Evolutionary conservation across 2,329 filamentous ascomycete genomes (phyloP).

Genomic region (Daldinia eschscholtzii): DNA sequence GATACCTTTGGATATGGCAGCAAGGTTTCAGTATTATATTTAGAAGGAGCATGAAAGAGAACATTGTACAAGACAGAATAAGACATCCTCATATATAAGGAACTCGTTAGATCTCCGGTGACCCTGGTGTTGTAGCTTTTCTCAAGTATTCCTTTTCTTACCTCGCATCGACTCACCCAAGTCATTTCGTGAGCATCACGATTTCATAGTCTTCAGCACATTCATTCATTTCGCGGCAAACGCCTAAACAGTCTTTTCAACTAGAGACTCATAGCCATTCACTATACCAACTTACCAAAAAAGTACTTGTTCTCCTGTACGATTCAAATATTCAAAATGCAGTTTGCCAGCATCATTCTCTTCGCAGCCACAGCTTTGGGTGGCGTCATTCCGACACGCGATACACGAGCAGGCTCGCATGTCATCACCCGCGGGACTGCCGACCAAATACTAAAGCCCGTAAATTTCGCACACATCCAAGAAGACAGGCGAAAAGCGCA

Average conservation of each 20-base stretch:
- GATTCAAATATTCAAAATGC: conserved; percentile 35
- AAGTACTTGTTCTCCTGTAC: neutral
- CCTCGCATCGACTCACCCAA: conserved; percentile 34
- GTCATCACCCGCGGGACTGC: conserved; percentile 13
- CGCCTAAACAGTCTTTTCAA: conserved; percentile 9
- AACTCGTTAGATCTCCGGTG: neutral
- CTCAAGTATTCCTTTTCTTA: conserved; percentile 28
- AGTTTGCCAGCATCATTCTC: conserved; percentile 38
- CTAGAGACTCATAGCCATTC: neutral
- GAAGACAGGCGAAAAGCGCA: conserved; percentile 39
- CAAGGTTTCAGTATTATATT: neutral
- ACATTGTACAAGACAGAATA: conserved; percentile 16
- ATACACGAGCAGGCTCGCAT: conserved; percentile 7
- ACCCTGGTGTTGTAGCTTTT: neutral
- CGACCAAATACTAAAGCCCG: conserved; percentile 30
- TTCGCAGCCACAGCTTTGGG: conserved; percentile 34
- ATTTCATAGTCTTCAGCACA: conserved; percentile 27
- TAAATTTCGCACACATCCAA: conserved; percentile 40
- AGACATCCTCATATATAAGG: conserved; percentile 23
- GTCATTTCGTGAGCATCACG: conserved; percentile 39
- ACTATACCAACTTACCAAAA: conserved; percentile 5
- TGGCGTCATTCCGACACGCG: conserved; percentile 39
- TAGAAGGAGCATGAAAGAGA: conserved; percentile 1
- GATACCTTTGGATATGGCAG: neutral
- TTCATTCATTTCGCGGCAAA: conserved; percentile 35